phyloP scores from a whole-genome alignment of 805 yeast genomes.

The Blastobotrys muscicola region DNA sequence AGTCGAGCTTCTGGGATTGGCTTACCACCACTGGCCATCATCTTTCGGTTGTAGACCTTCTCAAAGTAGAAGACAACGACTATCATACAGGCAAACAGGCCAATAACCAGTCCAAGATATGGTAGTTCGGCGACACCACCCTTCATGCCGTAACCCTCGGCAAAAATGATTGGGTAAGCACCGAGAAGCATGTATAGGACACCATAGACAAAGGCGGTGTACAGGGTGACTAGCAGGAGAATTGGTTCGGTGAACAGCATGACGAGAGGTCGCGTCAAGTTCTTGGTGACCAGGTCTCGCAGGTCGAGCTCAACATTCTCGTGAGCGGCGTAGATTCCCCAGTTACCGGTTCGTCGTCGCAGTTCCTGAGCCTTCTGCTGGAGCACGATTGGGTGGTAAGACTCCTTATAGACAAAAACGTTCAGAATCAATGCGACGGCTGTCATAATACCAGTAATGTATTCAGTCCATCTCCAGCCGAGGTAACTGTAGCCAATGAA shows the following conservation, averaged over 20 bases:
- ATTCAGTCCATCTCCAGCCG: conserved; percentile 81
- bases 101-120: conserved; percentile 65
- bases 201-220: conserved; percentile 74
- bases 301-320: conserved; percentile 51
- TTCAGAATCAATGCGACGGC: conserved; percentile 33
- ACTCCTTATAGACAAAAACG: conserved; percentile 47
- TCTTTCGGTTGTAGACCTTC: conserved; percentile 37
- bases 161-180: conserved; percentile 68
- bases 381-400: conserved; percentile 62
- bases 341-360: conserved; percentile 62
- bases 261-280: conserved; percentile 54
- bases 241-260: conserved; percentile 69
- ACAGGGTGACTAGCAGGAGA: conserved; percentile 54
- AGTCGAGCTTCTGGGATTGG: conserved; percentile 75
- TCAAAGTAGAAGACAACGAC: conserved; percentile 46
- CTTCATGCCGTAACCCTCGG: conserved; percentile 46
- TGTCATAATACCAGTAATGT: conserved; percentile 57
- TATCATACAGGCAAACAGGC: conserved; percentile 50
- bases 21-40: conserved; percentile 43
- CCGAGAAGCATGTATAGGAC: conserved; percentile 63
- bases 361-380: conserved; percentile 52
- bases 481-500: conserved; percentile 51
- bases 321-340: conserved; percentile 76
- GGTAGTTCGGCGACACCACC: conserved; percentile 68
- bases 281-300: conserved; percentile 51